Conservation (phyloP, 176 grass and related monocot genomes). For the Ensete ventricosum region DNA sequence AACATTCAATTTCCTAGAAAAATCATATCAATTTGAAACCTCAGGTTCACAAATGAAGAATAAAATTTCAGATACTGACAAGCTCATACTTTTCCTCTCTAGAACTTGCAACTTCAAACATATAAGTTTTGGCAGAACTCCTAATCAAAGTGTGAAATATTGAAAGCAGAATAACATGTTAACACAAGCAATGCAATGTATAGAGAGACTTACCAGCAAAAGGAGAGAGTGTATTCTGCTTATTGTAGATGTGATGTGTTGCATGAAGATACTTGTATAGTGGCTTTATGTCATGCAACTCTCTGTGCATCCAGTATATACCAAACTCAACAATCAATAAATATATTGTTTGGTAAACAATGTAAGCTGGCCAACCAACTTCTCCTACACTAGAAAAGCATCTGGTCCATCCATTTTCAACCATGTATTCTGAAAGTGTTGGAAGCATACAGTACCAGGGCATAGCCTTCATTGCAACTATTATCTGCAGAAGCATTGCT, state of each 20-base stretch:
- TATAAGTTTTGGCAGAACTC: too few relatives aligned
- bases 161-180: neutral
- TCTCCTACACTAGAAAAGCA: slow-evolving; percentile 59
- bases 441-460: slow-evolving; percentile 71
- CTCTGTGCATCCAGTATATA: slow-evolving; percentile 98
- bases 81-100: too few relatives aligned
- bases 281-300: slow-evolving; percentile 95
- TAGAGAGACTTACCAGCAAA: slow-evolving; percentile 56
- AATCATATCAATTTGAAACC: too few relatives aligned
- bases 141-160: too few relatives aligned
- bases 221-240: slow-evolving; percentile 90
- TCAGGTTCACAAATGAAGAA: too few relatives aligned
- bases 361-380: slow-evolving; percentile 52
- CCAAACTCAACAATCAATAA: slow-evolving; percentile 62
- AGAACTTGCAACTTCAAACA: too few relatives aligned
- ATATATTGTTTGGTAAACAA: slow-evolving; percentile 51
- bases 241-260: slow-evolving; percentile 95
- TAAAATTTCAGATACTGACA: too few relatives aligned
- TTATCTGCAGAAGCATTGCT: slow-evolving; percentile 86
- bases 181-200: neutral
- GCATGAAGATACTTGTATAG: slow-evolving; percentile 86
- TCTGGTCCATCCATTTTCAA: slow-evolving; percentile 78
- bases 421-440: slow-evolving; percentile 61
- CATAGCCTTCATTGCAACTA: slow-evolving; percentile 73
- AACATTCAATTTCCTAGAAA: too few relatives aligned